Conservation (phyloP, 2,329 filamentous ascomycete genomes). For the Beauveria sp. region DNA sequence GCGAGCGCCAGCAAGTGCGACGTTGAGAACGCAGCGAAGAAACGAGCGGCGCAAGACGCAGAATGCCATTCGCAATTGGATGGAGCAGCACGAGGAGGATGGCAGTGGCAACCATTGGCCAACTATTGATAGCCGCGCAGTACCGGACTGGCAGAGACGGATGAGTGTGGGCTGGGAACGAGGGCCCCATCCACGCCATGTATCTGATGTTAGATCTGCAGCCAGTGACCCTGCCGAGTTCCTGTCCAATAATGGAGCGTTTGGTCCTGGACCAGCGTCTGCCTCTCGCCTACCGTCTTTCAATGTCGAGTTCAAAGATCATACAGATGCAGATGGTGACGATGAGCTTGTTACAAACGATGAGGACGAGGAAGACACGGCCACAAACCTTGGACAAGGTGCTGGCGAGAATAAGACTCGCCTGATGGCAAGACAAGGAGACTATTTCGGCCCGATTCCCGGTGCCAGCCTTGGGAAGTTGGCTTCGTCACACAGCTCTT, state of each 20-base stretch:
- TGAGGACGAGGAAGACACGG: constrained; percentile 55
- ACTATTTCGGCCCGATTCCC: constrained; percentile 7
- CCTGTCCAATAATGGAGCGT: constrained; percentile 41
- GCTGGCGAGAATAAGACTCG: constrained; percentile 19
- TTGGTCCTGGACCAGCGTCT: constrained; percentile 22
- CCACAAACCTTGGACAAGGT: constrained; percentile 32
- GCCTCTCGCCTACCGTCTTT: constrained; percentile 30
- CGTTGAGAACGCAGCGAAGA: constrained; percentile 50
- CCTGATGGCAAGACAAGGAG: constrained; percentile 23
- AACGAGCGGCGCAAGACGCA: constrained; percentile 65
- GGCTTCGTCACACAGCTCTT: constrained; percentile 27
- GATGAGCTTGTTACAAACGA: constrained; percentile 83
- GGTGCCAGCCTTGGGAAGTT: constrained; percentile 22
- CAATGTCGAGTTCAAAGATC: constrained; percentile 40
- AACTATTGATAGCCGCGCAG: constrained; percentile 36
- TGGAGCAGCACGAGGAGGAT: constrained; percentile 60
- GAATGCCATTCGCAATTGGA: constrained; percentile 82
- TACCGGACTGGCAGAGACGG: constrained; percentile 42
- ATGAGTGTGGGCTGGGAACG: constrained; percentile 45
- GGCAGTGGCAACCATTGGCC: constrained; percentile 41
- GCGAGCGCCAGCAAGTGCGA: constrained; percentile 56
- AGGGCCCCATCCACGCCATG: constrained; percentile 37
- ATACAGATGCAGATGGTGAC: constrained; percentile 80
- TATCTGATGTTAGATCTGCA: constrained; percentile 51
- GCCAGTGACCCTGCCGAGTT: constrained; percentile 59